Percentiles rank a stretch among this genome's conserved stretches.
phyloP scores from a whole-genome alignment of 148 eudicot species.

The Linanthus parryae region DNA sequence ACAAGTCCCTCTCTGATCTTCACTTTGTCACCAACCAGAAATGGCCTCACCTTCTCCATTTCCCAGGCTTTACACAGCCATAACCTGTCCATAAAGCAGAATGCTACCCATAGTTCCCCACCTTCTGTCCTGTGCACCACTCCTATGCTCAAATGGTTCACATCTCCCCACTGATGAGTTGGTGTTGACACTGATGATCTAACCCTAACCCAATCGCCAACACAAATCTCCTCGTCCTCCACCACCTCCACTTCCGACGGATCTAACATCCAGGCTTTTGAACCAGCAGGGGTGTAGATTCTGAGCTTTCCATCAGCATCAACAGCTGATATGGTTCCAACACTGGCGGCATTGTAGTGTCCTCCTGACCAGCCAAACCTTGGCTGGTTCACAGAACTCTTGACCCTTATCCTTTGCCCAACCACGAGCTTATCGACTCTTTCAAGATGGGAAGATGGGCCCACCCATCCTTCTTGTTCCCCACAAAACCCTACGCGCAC shows the following conservation, averaged over 20 bases:
- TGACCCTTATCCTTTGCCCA: slow-evolving; percentile 77
- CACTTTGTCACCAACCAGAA: slow-evolving; percentile 79
- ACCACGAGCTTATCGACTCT: slow-evolving; percentile 46
- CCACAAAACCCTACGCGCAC: slow-evolving; percentile 85
- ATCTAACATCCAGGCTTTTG: slow-evolving; percentile 85
- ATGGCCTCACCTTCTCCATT: slow-evolving; percentile 69
- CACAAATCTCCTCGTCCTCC: slow-evolving; percentile 71
- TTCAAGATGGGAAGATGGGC: slow-evolving; percentile 55
- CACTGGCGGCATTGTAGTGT: slow-evolving; percentile 68
- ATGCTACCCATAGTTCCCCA: slow-evolving; percentile 87
- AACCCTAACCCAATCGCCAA: slow-evolving; percentile 89
- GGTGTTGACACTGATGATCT: slow-evolving; percentile 53
- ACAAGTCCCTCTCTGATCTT: slow-evolving; percentile 69
- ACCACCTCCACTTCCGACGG: slow-evolving; percentile 86
- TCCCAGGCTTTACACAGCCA: slow-evolving; percentile 91
- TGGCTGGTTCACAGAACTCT: slow-evolving; percentile 63
- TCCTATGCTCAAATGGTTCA: slow-evolving; percentile 71
- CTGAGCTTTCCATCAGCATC: slow-evolving; percentile 94
- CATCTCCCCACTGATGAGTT: slow-evolving; percentile 94
- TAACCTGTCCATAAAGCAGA: slow-evolving; percentile 81
- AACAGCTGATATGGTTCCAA: slow-evolving; percentile 73
- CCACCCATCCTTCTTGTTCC: slow-evolving; percentile 88
- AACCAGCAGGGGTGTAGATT: slow-evolving; percentile 82
- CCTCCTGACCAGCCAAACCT: slow-evolving; percentile 98
- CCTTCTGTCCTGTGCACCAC: slow-evolving; percentile 90